Evolutionary conservation across 208 protist genomes (phyloP).

Genomic region (Trypanosoma avium): DNA sequence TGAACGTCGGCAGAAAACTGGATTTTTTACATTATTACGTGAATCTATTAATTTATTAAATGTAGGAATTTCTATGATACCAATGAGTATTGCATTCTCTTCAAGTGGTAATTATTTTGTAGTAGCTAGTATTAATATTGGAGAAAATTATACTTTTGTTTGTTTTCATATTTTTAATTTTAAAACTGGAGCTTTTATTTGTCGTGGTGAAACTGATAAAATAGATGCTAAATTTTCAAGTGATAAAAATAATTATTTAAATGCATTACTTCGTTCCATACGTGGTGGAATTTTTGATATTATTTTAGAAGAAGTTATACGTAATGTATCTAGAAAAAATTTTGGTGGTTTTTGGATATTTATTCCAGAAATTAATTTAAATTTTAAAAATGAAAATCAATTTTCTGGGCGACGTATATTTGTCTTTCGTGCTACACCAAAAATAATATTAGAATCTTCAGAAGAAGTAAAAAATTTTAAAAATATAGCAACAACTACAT

Average conservation of each 20-base stretch:
- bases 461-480: not conserved
- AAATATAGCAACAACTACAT: not conserved
- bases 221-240: slow-evolving; percentile 13
- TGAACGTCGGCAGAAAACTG: slow-evolving; percentile 50
- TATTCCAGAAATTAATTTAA: slow-evolving; percentile 15
- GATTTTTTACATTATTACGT: slow-evolving; percentile 58
- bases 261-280: slow-evolving; percentile 2
- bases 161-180: slow-evolving; percentile 55
- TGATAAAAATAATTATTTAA: not conserved
- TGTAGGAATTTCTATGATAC: slow-evolving; percentile 24
- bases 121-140: slow-evolving; percentile 32
- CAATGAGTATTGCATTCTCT: slow-evolving; percentile 36
- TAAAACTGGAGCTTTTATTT: slow-evolving; percentile 34
- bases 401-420: slow-evolving; percentile 18
- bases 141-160: slow-evolving; percentile 17
- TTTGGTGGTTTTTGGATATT: slow-evolving; percentile 28
- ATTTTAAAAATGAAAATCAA: not conserved
- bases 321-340: not conserved
- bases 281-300: slow-evolving; percentile 19
- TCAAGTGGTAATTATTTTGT: slow-evolving; percentile 47
- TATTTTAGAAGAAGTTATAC: slow-evolving; percentile 21
- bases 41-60: slow-evolving; percentile 20
- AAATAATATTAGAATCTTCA: not conserved
- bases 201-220: slow-evolving; percentile 27
- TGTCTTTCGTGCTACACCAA: slow-evolving; percentile 18